Conservation (phyloP, 2,329 filamentous ascomycete species). For the Pseudocercospora fijiensis region DNA sequence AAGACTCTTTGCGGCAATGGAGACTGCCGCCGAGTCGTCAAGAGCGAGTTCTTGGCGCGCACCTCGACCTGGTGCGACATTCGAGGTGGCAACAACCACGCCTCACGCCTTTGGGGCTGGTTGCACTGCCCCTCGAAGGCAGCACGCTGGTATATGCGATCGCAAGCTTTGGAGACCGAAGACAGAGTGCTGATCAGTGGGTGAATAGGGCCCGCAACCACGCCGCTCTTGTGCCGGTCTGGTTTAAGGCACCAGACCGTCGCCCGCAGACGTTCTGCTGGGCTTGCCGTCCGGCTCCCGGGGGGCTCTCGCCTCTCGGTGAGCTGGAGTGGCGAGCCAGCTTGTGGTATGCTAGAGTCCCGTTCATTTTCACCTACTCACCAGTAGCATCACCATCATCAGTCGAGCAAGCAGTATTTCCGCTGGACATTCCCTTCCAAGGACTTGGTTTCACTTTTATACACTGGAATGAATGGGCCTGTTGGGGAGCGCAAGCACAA, state of each 20-base stretch:
- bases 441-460: neutral
- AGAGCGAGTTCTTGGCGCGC: neutral
- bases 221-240: neutral
- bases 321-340: neutral
- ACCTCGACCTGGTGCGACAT: neutral
- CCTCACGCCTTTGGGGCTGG: neutral
- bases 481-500: neutral
- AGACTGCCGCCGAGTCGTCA: neutral
- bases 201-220: neutral
- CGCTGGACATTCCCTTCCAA: neutral
- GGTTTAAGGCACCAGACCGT: neutral
- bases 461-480: neutral
- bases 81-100: neutral
- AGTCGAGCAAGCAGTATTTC: neutral
- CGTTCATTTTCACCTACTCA: neutral
- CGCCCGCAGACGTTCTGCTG: neutral
- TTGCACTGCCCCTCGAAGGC: neutral
- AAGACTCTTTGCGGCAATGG: neutral
- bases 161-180: neutral
- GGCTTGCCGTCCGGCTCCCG: neutral
- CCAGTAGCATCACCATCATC: neutral
- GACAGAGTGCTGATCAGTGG: neutral
- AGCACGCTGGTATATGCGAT: neutral
- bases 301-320: neutral
- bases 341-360: neutral